Evolutionary conservation across 2,329 filamentous ascomycete species (phyloP), one percentile per base, ranked within the genome.

Genomic region (Apiospora saccharicola): DNA sequence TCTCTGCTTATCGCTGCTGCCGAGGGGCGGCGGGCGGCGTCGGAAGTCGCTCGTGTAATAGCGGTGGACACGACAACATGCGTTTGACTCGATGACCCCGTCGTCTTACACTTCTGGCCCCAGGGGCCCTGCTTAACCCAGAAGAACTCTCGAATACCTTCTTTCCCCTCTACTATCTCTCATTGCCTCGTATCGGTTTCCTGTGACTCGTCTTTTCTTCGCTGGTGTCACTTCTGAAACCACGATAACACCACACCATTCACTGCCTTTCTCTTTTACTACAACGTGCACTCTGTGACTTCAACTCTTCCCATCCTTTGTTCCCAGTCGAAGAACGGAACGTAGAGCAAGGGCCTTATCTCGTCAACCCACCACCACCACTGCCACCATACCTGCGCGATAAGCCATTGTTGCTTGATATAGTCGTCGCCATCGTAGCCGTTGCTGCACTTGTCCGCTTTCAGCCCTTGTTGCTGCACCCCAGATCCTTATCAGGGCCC

Each of bases 401-500:
- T 64, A 64, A 64, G 57, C 57, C 57, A 64, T 24, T 41, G 34
- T 34, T n/a, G 57, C 57, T 41, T n/a, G 57, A 22, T n/a, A n/a
- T 61, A 4, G 6, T n/a, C 34, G 57, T 41, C 34, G 34, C 46
- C 46, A 49, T 64, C 34, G 34, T 64, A 64, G 19, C 57, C 57
- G 34, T 41, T n/a, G 57, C 57, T 41, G 34, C 57, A 41, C 57
- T 41, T 64, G 34, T 64, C 57, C 57, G 8, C 57, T 41, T 64
- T n/a, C 30, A 64, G 57, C 19, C 14, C 34, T 37, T 34, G 57
- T 41, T 14, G 4, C 57, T 64, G 57, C 14, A 70, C 47, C 68
- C 68, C 68, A 34, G 68, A 16, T 57, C 57, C 30, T 61, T 64
- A 64, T 64, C 34, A 34, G 41, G 57, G 30, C 30, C 57, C 57